phyloP scores from a whole-genome alignment of 2,329 filamentous ascomycete genomes.

The Neodidymelliopsis sp. region DNA sequence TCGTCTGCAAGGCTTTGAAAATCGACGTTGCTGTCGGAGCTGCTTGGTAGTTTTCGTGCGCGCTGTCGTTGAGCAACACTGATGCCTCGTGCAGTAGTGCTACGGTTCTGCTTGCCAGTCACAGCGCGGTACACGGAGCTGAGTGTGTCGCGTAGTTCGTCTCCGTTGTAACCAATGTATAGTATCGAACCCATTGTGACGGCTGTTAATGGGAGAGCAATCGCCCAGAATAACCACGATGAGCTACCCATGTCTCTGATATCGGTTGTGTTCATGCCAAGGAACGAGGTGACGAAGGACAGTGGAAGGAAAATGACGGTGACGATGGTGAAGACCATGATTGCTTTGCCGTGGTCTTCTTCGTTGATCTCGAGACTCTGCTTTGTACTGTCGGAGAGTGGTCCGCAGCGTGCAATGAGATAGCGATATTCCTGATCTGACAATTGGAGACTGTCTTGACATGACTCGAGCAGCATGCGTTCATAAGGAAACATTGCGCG shows the following conservation, averaged over 20 bases:
- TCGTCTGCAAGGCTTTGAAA: slow-evolving; percentile 28
- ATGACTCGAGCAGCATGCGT: slow-evolving; percentile 29
- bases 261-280: slow-evolving; percentile 53
- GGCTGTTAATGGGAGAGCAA: slow-evolving; percentile 39
- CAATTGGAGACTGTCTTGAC: slow-evolving; percentile 31
- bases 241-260: slow-evolving; percentile 51
- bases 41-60: slow-evolving; percentile 9
- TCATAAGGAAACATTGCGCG: slow-evolving; percentile 34
- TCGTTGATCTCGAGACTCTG: slow-evolving; percentile 46
- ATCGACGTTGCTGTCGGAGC: slow-evolving; percentile 22
- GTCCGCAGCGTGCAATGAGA: slow-evolving; percentile 34
- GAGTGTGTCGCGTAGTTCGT: slow-evolving; percentile 29
- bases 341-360: slow-evolving; percentile 53
- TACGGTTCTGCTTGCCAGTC: slow-evolving; percentile 29
- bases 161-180: slow-evolving; percentile 41
- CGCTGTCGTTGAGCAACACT: slow-evolving; percentile 37
- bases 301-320: slow-evolving; percentile 56
- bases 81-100: slow-evolving; percentile 26
- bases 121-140: slow-evolving; percentile 21
- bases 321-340: slow-evolving; percentile 55
- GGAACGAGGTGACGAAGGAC: slow-evolving; percentile 54
- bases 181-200: slow-evolving; percentile 35
- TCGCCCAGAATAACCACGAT: slow-evolving; percentile 52
- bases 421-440: slow-evolving; percentile 35
- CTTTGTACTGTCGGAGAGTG: slow-evolving; percentile 43